Evolutionary conservation across 345 rosid species (phyloP), one percentile per base, ranked within the genome.

Genomic region (Acer saccharum): DNA sequence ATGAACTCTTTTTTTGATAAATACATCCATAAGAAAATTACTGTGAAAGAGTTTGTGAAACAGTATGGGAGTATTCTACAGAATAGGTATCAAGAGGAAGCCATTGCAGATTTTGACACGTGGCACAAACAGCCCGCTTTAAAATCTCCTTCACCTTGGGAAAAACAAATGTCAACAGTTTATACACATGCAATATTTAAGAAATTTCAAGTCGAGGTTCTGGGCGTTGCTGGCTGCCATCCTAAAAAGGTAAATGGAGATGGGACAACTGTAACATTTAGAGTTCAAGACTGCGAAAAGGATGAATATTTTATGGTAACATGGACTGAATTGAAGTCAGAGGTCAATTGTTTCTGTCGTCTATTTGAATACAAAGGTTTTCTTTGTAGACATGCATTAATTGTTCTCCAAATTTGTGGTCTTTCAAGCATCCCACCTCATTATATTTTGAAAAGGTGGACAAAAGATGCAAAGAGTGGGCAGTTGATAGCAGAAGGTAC

Each of bases 81-180:
- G 70, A 84, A 82, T 71, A 83, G 87, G 81, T 82, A 77, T 20
- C 89, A 87, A 70, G 92, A 89, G 83, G 92, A 87, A 81, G 86
- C 84, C 11, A 77, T 84, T 66, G 92, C 90, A 76, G 92, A 89
- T 83, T 87, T 85, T 60, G 92, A 89, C 78, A 89, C 90, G 16
- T 79, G 82, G 86, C 82, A 87, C 82, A 87, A 85, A 73, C 92
- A 87, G 74, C 90, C 92, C 18, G 79, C 90, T 43, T 71, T 89
- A 64, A 89, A 81, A 78, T 89, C 92, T 64, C 90, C 92, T 35
- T 89, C 92, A 0, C 92, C 92, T 48, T 84, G 85, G 89, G 92
- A 89, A 80, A 89, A 87, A 74, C 85, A 81, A 75, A 76, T 89
- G 78, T 89, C 92, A 13, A 81, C 83, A 63, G 69, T 84, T 14